Conservation (phyloP, 2,329 filamentous ascomycete genomes). For the Colletotrichum aenigma region DNA sequence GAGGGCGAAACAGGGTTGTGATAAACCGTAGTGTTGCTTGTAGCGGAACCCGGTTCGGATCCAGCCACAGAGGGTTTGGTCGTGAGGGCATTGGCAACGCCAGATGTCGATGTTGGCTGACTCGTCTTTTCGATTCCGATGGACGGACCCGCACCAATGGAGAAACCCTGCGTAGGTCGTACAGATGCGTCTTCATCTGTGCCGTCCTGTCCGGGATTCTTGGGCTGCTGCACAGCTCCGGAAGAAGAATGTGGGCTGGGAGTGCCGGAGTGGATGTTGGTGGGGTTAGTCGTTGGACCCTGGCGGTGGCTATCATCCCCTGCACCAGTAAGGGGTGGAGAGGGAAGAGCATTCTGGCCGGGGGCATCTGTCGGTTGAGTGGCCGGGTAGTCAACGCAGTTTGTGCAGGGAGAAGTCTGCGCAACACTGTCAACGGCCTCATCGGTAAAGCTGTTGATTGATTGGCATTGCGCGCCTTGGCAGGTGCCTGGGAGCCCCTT, state of each 20-base stretch:
- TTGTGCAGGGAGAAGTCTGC: not conserved
- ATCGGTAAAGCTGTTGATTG: not conserved
- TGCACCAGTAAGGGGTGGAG: not conserved
- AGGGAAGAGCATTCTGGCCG: not conserved
- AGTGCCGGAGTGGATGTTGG: not conserved
- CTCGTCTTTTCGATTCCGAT: not conserved
- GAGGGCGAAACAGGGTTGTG: not conserved
- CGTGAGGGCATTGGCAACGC: not conserved
- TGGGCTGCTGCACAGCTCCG: not conserved
- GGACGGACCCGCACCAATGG: not conserved
- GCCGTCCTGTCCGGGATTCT: not conserved
- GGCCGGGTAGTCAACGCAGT: not conserved
- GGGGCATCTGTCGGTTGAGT: not conserved
- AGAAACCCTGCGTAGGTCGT: not conserved
- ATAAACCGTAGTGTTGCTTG: fast-evolving
- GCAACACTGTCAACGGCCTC: not conserved
- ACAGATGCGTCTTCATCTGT: not conserved
- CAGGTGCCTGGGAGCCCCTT: not conserved
- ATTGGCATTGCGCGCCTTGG: not conserved
- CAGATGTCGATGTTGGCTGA: not conserved
- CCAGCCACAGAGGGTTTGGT: fast-evolving
- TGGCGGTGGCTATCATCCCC: not conserved
- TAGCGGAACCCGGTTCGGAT: fast-evolving
- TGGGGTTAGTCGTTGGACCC: not conserved
- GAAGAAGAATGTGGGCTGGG: not conserved